A percentile compares a stretch with the other conserved stretches of the same genome.
phyloP scores from a whole-genome alignment of 495 filamentous ascomycete genomes.

The Penicillium cinerascens region DNA sequence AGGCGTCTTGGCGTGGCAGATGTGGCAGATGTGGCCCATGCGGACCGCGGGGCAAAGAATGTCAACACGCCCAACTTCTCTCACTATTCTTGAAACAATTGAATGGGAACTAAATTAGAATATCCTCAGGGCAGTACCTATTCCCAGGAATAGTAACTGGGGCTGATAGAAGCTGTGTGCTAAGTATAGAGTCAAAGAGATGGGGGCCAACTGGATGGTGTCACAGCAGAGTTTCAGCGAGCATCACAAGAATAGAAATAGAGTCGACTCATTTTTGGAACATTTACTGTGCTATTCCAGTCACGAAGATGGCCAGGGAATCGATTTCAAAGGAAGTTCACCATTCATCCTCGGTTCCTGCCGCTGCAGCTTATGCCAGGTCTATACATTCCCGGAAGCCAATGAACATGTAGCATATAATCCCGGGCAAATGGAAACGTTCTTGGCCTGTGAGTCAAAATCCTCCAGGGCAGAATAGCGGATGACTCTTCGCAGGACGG shows the following conservation, averaged over 20 bases:
- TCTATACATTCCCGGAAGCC: not conserved
- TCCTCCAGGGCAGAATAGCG: conserved; percentile 5
- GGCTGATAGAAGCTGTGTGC: no score
- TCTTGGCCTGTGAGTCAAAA: conserved; percentile 8
- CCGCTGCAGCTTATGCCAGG: not conserved
- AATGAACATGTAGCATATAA: not conserved
- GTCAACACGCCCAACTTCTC: no score
- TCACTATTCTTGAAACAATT: no score
- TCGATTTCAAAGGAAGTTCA: not conserved
- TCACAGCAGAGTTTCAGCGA: not conserved
- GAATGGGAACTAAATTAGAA: no score
- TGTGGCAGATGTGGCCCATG: no score
- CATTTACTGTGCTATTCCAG: not conserved
- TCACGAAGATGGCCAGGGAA: not conserved
- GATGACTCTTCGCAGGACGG: not conserved
- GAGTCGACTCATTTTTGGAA: no score
- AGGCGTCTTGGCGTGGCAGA: no score
- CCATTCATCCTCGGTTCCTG: not conserved
- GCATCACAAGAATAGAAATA: not conserved
- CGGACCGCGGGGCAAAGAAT: no score
- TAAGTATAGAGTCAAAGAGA: no score
- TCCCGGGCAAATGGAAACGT: not conserved
- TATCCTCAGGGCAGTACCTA: no score
- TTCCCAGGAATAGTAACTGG: no score
- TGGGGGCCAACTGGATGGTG: no score